Percentiles rank a stretch among this genome's conserved stretches.
Conservation (phyloP, 768 basidiomycete species). For the Hysterangium stoloniferum region DNA sequence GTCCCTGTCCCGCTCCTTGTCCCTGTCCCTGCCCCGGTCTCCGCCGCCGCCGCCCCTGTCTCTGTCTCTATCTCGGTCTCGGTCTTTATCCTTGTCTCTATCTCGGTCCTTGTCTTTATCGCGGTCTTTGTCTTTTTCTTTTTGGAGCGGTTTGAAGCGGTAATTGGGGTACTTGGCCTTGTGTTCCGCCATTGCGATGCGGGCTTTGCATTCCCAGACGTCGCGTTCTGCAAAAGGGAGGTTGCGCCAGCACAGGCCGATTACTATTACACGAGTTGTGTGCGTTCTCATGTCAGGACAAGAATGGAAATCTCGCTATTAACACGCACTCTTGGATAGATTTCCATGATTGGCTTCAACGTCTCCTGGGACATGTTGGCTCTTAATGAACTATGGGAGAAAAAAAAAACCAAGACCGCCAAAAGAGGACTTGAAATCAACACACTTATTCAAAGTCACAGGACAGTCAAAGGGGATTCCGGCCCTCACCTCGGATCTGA, state of each 20-base stretch:
- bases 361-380: constrained; percentile 54
- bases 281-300: background rate
- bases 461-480: too few species aligned
- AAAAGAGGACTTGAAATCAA: background rate
- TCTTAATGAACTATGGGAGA: constrained; percentile 9
- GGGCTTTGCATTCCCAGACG: constrained; percentile 70
- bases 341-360: constrained; percentile 81
- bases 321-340: constrained; percentile 54
- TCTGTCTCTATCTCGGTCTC: constrained; percentile 44
- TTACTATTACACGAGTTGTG: background rate
- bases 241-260: constrained; percentile 70
- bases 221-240: constrained; percentile 60
- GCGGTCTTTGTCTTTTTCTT: constrained; percentile 24
- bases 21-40: constrained; percentile 19
- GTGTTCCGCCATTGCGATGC: constrained; percentile 65
- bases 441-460: background rate
- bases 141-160: constrained; percentile 53
- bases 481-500: constrained; percentile 64
- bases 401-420: background rate
- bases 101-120: constrained; percentile 18
- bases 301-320: too few species aligned
- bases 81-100: constrained; percentile 16
- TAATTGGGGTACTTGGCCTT: constrained; percentile 71
- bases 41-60: constrained; percentile 24
- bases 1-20: constrained; percentile 19